A percentile compares a stretch with the other conserved stretches of the same genome.
phyloP scores from a whole-genome alignment of 495 filamentous ascomycete species.

The Neurospora discreta region DNA sequence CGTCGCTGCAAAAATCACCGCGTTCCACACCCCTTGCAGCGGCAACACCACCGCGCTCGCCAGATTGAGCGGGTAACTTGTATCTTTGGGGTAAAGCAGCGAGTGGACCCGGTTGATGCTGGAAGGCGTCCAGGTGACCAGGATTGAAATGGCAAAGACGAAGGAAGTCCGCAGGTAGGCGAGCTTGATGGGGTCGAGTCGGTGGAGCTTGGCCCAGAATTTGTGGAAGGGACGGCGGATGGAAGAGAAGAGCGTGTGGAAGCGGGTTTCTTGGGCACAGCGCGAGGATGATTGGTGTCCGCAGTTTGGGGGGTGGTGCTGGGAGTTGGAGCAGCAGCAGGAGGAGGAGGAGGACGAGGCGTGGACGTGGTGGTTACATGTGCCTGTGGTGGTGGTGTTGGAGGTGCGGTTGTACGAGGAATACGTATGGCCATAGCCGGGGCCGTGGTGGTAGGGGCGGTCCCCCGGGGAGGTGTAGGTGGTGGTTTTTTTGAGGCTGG shows the following conservation, averaged over 20 bases:
- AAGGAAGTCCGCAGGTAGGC: conserved; percentile 73
- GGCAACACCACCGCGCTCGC: conserved; percentile 66
- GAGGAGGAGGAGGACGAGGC: conserved; percentile 8
- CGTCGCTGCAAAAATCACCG: conserved; percentile 64
- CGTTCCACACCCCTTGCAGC: conserved; percentile 78
- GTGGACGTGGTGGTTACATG: neutral
- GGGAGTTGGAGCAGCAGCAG: conserved; percentile 15
- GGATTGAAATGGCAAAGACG: conserved; percentile 66
- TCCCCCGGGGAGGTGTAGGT: neutral
- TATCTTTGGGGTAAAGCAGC: conserved; percentile 43
- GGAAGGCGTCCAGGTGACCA: conserved; percentile 78
- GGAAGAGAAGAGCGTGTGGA: neutral
- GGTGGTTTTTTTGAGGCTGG: neutral
- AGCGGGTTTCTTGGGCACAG: conserved; percentile 2
- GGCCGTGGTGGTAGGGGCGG: neutral
- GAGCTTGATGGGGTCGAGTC: conserved; percentile 52
- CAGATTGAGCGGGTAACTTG: conserved; percentile 58
- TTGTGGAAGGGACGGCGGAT: conserved; percentile 12
- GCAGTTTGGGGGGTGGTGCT: neutral
- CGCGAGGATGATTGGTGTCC: neutral
- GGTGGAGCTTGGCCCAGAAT: conserved; percentile 21
- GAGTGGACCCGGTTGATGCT: conserved; percentile 66
- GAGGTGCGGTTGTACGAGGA: neutral
- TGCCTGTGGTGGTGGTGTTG: neutral
- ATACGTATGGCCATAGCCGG: neutral